Evolutionary conservation across 768 basidiomycete genomes (phyloP).

Genomic region (Podaxis carcinomalis): DNA sequence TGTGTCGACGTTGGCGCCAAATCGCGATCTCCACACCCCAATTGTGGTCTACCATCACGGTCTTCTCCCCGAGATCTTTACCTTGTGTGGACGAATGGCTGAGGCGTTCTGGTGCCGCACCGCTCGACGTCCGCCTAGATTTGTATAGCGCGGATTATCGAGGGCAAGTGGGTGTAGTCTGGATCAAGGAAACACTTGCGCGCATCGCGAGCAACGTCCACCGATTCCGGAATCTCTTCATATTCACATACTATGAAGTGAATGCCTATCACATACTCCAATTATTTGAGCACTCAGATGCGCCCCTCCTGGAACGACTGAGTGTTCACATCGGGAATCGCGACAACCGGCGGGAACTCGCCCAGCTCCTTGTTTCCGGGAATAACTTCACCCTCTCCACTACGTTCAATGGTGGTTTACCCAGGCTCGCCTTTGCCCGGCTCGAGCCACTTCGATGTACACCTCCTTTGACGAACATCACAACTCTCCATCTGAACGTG

Average conservation of each 20-base stretch:
- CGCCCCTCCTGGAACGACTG: slow-evolving; percentile 24
- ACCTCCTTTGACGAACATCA: slow-evolving; percentile 26
- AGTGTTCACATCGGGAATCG: slow-evolving; percentile 9
- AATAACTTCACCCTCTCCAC: slow-evolving; percentile 1
- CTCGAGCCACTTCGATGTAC: slow-evolving; percentile 22
- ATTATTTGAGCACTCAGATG: slow-evolving; percentile 15
- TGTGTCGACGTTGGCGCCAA: slow-evolving; percentile 37
- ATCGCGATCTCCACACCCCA: slow-evolving; percentile 29
- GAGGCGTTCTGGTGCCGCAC: slow-evolving; percentile 11
- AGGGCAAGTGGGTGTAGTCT: not conserved
- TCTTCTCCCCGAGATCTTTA: not conserved
- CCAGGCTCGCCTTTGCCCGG: slow-evolving; percentile 21
- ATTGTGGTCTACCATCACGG: slow-evolving; percentile 34
- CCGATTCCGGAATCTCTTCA: slow-evolving; percentile 23
- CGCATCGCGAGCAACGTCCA: slow-evolving; percentile 18
- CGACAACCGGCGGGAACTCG: not conserved
- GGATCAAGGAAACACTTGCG: slow-evolving; percentile 5
- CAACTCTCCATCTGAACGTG: slow-evolving; percentile 26
- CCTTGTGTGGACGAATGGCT: slow-evolving; percentile 11
- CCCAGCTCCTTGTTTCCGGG: not conserved
- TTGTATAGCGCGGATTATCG: not conserved
- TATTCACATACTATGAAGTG: slow-evolving; percentile 20
- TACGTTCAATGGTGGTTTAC: slow-evolving; percentile 19
- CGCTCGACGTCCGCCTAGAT: slow-evolving; percentile 9
- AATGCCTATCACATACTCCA: slow-evolving; percentile 21